Evolutionary conservation across 495 filamentous ascomycete genomes (phyloP), one percentile per base, ranked within the genome.

Genomic region (Penicillium soppii): DNA sequence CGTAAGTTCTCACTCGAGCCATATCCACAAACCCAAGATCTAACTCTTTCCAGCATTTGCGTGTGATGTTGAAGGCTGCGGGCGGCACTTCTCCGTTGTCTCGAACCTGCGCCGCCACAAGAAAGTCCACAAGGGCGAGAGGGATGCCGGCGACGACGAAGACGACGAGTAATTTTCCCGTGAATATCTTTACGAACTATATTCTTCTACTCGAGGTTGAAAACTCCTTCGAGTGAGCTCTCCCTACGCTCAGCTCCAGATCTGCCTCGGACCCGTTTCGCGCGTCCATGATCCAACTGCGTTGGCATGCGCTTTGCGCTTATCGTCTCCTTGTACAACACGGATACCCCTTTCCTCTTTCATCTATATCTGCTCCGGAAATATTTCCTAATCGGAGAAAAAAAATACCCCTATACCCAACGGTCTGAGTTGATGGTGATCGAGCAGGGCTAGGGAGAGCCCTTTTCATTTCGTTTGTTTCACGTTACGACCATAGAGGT

Each of bases 21-120:
- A 50, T 46, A 29, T 12, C 4, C 40, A 20, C 59, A n/a, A n/a
- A n/a, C n/a, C n/a, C n/a, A n/a, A n/a, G n/a, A n/a, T 57, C 75
- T 82, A 60, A 82, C 63, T 26, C 20, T 42, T 50, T 26, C 33
- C 67, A 96, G 92, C 94, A 60, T 97, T 95, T 59, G 84, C 83
- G 30, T 98, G 94, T 65, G 91, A 97, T 60, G 89, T 95, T 47
- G 90, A 95, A 62, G 92, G 92, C 43, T 98, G 94, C 62, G 92
- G 95, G 33, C 86, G 94, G 57, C 89, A 96, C 65, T 98, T 98
- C 73, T 97, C 94, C 9, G 94, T 98, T 29, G 94, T 97, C 29
- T 98, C 94, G 9, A 98, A 98, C 67, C 73, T 98, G 36, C 87
- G 94, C 42, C 81, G 94, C 44, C 94, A 98, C 75, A 88, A 89